Conservation (phyloP, 129 eudicot genomes). For the Flaveria sonorensis region DNA sequence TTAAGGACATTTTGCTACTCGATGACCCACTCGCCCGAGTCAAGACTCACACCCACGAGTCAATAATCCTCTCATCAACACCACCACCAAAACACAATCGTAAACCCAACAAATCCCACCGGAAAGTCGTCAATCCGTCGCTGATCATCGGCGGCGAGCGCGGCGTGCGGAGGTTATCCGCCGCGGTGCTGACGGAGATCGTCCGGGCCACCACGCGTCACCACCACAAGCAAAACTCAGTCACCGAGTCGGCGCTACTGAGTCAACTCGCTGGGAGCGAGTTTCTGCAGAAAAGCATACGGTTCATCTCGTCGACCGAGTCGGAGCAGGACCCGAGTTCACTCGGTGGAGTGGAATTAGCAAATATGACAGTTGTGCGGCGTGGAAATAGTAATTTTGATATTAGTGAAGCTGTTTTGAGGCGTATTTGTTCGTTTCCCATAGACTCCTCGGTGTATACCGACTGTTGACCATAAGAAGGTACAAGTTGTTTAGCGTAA, state of each 20-base stretch:
- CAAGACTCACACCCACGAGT: constrained; percentile 60
- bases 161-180: constrained; percentile 68
- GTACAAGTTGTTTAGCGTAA: constrained; percentile 30
- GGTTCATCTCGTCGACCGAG: constrained; percentile 51
- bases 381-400: constrained; percentile 71
- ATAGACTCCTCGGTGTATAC: constrained; percentile 65
- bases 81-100: constrained; percentile 35
- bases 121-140: constrained; percentile 41
- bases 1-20: constrained; percentile 53
- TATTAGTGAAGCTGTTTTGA: constrained; percentile 46
- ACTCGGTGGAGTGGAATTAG: constrained; percentile 41
- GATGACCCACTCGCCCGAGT: constrained; percentile 78
- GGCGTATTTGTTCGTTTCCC: constrained; percentile 62
- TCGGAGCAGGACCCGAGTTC: constrained; percentile 63
- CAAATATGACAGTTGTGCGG: constrained; percentile 46
- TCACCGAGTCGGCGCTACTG: constrained; percentile 63
- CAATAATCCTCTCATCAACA: constrained; percentile 41
- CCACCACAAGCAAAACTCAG: constrained; percentile 58
- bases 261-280: constrained; percentile 70
- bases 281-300: constrained; percentile 51
- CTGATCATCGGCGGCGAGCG: constrained; percentile 68
- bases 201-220: constrained; percentile 54
- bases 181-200: constrained; percentile 68
- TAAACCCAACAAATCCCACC: constrained; percentile 45
- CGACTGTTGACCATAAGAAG: constrained; percentile 53